phyloP scores from a whole-genome alignment of 345 rosid genomes.

The Boechera divaricarpa region DNA sequence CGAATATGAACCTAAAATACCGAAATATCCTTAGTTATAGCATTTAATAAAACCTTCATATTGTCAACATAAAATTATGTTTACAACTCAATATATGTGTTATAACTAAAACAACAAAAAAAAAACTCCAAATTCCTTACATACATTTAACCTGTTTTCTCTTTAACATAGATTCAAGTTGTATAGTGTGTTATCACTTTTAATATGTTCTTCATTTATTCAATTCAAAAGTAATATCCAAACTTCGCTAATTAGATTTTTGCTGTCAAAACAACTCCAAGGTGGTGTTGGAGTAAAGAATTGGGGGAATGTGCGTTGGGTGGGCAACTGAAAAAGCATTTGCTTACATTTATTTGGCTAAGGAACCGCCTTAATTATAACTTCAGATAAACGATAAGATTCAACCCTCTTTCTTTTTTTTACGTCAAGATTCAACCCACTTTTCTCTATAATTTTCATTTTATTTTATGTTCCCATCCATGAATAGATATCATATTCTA shows the following conservation, averaged over 20 bases:
- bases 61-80: too few relatives aligned
- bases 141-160: too few relatives aligned
- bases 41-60: too few relatives aligned
- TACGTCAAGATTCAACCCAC: background rate
- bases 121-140: too few relatives aligned
- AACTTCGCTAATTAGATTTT: background rate
- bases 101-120: too few relatives aligned
- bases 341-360: background rate
- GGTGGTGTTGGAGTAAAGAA: constrained; percentile 17
- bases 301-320: constrained; percentile 16
- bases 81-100: too few relatives aligned
- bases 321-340: background rate
- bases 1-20: too few relatives aligned
- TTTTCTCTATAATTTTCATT: background rate
- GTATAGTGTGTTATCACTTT: too few relatives aligned
- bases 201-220: background rate
- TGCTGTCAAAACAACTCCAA: background rate
- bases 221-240: background rate
- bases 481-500: background rate
- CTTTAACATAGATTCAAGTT: too few relatives aligned
- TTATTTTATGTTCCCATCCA: background rate
- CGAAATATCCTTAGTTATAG: too few relatives aligned
- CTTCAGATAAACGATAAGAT: constrained; percentile 7
- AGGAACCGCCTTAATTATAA: background rate
- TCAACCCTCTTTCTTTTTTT: background rate